Evolutionary conservation across 106 monocot genomes (phyloP).

Genomic region (Dioscorea dumetorum): DNA sequence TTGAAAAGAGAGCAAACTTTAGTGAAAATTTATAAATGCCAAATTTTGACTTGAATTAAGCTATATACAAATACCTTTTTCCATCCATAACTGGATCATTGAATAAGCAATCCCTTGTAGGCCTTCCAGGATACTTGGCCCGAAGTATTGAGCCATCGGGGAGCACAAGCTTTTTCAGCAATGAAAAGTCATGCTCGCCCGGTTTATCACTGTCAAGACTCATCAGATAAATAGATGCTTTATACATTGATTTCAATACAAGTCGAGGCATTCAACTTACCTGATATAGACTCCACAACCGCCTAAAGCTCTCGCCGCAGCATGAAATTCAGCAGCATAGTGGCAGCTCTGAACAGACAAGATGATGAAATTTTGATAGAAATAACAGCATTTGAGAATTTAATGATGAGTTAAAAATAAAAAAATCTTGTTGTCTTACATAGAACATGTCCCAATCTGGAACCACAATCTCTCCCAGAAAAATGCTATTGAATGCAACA

Average conservation of each 20-base stretch:
- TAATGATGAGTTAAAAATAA: too few relatives aligned
- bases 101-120: slow-evolving; percentile 42
- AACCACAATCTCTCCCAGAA: slow-evolving; percentile 40
- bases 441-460: slow-evolving; percentile 63
- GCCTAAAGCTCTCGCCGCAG: slow-evolving; percentile 41
- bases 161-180: slow-evolving; percentile 42
- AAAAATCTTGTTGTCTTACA: slow-evolving; percentile 17
- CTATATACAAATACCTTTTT: slow-evolving; percentile 13
- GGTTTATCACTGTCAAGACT: slow-evolving; percentile 34
- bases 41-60: neutral
- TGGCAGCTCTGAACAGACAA: slow-evolving; percentile 22
- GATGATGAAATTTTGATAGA: too few relatives aligned
- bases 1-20: neutral
- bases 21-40: neutral
- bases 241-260: neutral
- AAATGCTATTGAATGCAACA: slow-evolving; percentile 43
- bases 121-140: slow-evolving; percentile 44
- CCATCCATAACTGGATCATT: slow-evolving; percentile 42
- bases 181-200: slow-evolving; percentile 31
- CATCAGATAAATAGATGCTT: neutral
- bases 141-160: slow-evolving; percentile 38
- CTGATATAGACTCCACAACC: slow-evolving; percentile 49
- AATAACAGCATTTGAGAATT: too few relatives aligned
- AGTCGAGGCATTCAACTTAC: neutral
- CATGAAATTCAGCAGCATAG: slow-evolving; percentile 47